Base-by-base conservation (phyloP, 495 filamentous ascomycete species). In the Staphylotrichum longicolle region DNA sequence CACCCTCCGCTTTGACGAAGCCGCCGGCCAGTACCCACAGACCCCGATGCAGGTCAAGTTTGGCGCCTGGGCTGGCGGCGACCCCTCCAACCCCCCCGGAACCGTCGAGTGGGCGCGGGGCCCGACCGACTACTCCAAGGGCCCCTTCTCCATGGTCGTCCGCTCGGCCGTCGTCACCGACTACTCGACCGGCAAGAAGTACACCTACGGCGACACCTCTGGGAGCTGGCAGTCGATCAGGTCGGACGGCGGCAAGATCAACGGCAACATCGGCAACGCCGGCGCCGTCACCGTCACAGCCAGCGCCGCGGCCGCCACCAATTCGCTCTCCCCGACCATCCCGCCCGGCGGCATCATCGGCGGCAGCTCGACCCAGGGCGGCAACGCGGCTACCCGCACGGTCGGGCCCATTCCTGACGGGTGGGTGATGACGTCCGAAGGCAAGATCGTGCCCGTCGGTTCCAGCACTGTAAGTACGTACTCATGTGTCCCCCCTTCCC, bases 71-170 rank as follows among this genome's bases (percentile, higher is more conserved):
- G 83, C 86, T 54, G 93, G 88, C 66, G 93, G 93, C 70, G 93
- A 95, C 68, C 72, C 86, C 1, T 71, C 71, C 65, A 92, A 93
- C 68, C 70, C 83, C 8, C 71, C 83, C 10, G 91, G 89, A 58
- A 96, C 93, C 12, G 89, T 97, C 51, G 54, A 86, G 57, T 98
- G 94, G 94, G 91, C 94, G 60, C 84, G 86, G 41, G 94, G 94
- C 39, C 80, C 79, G 40, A 93, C 88, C 27, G 85, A 93, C 72
- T 96, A 92, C 70, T 81, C 82, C 53, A 63, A 80, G 56, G 94
- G 90, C 2, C 93, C 94, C 0, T 98, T 86, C 78, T 84, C 81
- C 51, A 98, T 98, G 94, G 76, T 84, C 54, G 82, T 96, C 64
- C 86, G 90, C 73, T 86, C 80, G 34, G 77, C 96, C 56, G 82